phyloP scores from a whole-genome alignment of 495 filamentous ascomycete species.

The Pseudomonodictys pantanalensis region DNA sequence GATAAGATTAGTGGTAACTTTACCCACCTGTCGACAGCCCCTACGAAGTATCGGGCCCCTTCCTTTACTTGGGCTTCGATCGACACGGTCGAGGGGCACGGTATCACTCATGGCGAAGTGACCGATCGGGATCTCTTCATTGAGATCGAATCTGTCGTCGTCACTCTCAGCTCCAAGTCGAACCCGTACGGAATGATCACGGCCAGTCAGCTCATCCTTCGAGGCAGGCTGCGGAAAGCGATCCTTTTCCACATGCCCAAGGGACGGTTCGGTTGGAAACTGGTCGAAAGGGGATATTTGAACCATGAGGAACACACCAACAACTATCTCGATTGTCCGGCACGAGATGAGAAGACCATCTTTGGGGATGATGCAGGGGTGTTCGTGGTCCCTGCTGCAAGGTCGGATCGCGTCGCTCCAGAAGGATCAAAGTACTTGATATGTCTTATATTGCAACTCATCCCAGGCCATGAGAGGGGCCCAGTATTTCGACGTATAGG shows the following conservation, averaged over 20 bases:
- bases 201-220: background rate
- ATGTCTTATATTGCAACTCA: background rate
- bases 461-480: background rate
- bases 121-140: conserved; percentile 4
- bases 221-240: background rate
- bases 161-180: background rate
- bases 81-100: background rate
- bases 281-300: background rate
- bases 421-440: background rate
- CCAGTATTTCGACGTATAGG: background rate
- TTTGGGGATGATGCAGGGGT: background rate
- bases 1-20: background rate
- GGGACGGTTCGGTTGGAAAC: background rate
- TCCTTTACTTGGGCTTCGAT: conserved; percentile 9
- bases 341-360: background rate
- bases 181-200: conserved; percentile 4
- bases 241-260: background rate
- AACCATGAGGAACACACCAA: conserved; percentile 1
- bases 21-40: background rate
- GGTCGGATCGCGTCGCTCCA: background rate
- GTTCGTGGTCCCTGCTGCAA: background rate
- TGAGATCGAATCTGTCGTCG: background rate
- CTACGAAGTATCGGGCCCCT: background rate
- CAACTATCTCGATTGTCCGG: background rate
- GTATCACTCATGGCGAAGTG: conserved; percentile 1